Base-by-base conservation (phyloP, 2,329 filamentous ascomycete genomes). In the Cercospora nicotianae region DNA sequence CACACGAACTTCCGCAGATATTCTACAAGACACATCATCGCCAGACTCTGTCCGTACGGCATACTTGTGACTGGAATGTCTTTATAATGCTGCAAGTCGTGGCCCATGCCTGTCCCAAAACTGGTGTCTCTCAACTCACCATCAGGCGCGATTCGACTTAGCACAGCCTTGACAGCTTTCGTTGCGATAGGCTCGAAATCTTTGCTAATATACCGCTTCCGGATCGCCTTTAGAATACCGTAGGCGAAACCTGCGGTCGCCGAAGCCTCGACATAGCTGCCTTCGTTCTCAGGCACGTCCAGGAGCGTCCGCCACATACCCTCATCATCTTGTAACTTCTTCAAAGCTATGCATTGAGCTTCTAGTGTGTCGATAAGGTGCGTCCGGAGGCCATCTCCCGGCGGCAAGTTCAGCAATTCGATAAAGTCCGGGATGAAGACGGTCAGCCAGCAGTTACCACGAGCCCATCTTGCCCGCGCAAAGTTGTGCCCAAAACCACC, bases 31-130 rank as follows among this genome's bases (percentile, higher is more conserved):
- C 90, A 89, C 89, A 94, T 93, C 70, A 93, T 92, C 0, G 90
- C 91, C 91, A 94, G 93, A 0, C 91, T 90, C 78, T 94, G 91
- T 0, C 91, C 91, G 74, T 94, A 94, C 6, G 91, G 91, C 91
- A 94, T 94, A 73, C 89, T 90, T 2, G 91, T 94, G 69, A 89
- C 80, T 1, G 88, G 85, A 67, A 94, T 93, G 70, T 91, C 86
- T 78, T 90, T 90, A 76, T 94, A 94, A 77, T 92, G 90, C 79
- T 93, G 87, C 75, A 93, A 78, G 66, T 86, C 85, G 71, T 87
- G 83, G 0, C 91, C 91, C 90, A 94, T 93, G 0, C 83, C 89
- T 0, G 91, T 94, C 0, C 91, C 91, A 75, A 94, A 94, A 71
- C 90, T 92, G 1, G 89, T 90, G 75, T 93, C 88, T 59, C 86